A percentile compares a stretch with the other conserved stretches of the same genome.
phyloP scores from a whole-genome alignment of 805 yeast species.

The Myxozyma neotropica region DNA sequence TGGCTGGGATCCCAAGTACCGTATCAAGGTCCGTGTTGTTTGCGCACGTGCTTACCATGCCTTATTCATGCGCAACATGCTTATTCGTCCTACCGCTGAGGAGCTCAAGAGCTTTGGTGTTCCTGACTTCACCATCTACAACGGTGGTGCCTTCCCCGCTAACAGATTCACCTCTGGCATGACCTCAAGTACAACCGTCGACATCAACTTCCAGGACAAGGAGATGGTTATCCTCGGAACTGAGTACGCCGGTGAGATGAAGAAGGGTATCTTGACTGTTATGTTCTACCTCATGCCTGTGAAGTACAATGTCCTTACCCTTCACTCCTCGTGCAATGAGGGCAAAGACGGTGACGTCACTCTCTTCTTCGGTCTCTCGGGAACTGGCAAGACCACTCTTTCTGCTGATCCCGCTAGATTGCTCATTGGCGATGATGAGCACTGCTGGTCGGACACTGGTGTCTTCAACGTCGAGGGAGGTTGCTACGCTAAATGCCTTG shows the following conservation, averaged over 20 bases:
- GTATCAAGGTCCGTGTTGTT: conserved; percentile 24
- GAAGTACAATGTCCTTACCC: conserved; percentile 83
- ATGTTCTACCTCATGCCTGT: conserved; percentile 99
- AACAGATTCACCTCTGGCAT: conserved; percentile 94
- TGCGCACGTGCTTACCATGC: conserved; percentile 93
- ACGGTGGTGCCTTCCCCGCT: conserved; percentile 99
- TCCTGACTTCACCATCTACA: conserved; percentile 97
- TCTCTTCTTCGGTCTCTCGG: conserved; percentile 93
- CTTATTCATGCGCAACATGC: conserved; percentile 95
- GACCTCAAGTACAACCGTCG: conserved; percentile 95
- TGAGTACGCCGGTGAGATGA: conserved; percentile 99
- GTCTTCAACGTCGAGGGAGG: conserved; percentile 99
- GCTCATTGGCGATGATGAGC: conserved; percentile 98
- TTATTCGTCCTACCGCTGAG: conserved; percentile 89
- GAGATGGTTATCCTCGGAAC: conserved; percentile 99
- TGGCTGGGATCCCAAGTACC: conserved; percentile 91
- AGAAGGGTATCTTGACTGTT: conserved; percentile 97
- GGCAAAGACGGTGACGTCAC: conserved; percentile 83
- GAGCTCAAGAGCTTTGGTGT: conserved; percentile 89
- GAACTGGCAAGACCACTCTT: conserved; percentile 97
- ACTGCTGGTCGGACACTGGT: conserved; percentile 98
- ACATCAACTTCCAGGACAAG: conserved; percentile 94
- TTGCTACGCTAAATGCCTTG: conserved; percentile 97
- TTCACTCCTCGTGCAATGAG: conserved; percentile 94
- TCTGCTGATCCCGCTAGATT: conserved; percentile 94